Evolutionary conservation across 2,329 filamentous ascomycete genomes (phyloP).

Genomic region (Paracoccidioides brasiliensis): DNA sequence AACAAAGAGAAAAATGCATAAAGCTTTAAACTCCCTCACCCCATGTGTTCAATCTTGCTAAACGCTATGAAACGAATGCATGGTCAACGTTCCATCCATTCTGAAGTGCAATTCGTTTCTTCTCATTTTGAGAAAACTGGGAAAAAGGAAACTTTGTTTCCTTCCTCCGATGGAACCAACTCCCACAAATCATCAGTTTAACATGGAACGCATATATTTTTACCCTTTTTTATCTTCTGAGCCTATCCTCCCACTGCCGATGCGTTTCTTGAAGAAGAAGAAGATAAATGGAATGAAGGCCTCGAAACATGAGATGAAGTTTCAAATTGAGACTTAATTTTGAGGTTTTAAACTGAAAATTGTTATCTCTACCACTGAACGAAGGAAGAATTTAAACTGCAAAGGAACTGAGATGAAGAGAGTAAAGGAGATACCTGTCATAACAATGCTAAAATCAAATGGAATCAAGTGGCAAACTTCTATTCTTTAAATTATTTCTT

Average conservation of each 20-base stretch:
- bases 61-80: not conserved
- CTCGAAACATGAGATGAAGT: too few relatives aligned
- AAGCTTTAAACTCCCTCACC: not conserved
- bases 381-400: not conserved
- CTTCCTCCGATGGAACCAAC: not conserved
- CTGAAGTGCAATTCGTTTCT: slow-evolving; percentile 9
- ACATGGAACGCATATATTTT: too few relatives aligned
- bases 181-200: too few relatives aligned
- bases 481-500: too few relatives aligned
- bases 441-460: not conserved
- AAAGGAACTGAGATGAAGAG: not conserved
- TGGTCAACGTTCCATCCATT: not conserved
- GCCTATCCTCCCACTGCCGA: too few relatives aligned
- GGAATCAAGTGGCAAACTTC: not conserved
- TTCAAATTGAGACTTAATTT: too few relatives aligned
- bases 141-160: too few relatives aligned
- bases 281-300: too few relatives aligned
- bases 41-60: not conserved
- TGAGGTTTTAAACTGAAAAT: too few relatives aligned
- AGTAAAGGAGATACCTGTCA: not conserved
- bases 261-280: too few relatives aligned
- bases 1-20: not conserved
- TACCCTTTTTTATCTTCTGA: too few relatives aligned
- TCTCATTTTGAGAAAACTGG: not conserved
- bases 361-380: not conserved